phyloP scores from a whole-genome alignment of 345 rosid species.

The Melastoma malabathricum region DNA sequence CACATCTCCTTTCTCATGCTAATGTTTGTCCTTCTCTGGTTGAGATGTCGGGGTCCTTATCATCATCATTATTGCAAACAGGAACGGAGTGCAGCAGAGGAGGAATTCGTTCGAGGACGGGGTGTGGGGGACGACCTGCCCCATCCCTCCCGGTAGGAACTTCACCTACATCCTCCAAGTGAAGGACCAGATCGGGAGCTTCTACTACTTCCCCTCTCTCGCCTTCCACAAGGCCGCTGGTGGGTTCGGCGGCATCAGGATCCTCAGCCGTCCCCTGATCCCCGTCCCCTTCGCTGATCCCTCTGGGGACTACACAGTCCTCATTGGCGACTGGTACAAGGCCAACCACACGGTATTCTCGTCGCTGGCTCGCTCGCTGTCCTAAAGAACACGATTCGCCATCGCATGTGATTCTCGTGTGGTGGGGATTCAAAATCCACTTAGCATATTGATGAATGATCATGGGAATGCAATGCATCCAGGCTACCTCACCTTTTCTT shows the following conservation, averaged over 20 bases:
- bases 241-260: conserved; percentile 56
- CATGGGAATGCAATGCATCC: too few species aligned
- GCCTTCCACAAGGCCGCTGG: conserved; percentile 77
- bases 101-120: conserved; percentile 36
- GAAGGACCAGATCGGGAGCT: conserved; percentile 70
- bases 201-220: conserved; percentile 64
- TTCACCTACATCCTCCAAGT: conserved; percentile 46
- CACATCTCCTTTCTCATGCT: too few species aligned
- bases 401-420: too few species aligned
- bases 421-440: too few species aligned
- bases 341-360: conserved; percentile 54
- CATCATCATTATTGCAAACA: conserved; percentile 1
- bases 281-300: conserved; percentile 64
- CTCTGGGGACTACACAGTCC: conserved; percentile 58
- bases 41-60: too few species aligned
- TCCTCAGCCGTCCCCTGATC: conserved; percentile 54
- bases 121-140: conserved; percentile 35
- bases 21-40: not conserved
- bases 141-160: conserved; percentile 37
- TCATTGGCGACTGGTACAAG: conserved; percentile 72
- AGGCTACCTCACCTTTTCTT: too few species aligned
- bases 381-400: too few species aligned
- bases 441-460: too few species aligned
- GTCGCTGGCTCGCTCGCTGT: too few species aligned
- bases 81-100: conserved; percentile 40